Evolutionary conservation across 768 basidiomycete genomes (phyloP).

Genomic region (Mycena olivaceomarginata): DNA sequence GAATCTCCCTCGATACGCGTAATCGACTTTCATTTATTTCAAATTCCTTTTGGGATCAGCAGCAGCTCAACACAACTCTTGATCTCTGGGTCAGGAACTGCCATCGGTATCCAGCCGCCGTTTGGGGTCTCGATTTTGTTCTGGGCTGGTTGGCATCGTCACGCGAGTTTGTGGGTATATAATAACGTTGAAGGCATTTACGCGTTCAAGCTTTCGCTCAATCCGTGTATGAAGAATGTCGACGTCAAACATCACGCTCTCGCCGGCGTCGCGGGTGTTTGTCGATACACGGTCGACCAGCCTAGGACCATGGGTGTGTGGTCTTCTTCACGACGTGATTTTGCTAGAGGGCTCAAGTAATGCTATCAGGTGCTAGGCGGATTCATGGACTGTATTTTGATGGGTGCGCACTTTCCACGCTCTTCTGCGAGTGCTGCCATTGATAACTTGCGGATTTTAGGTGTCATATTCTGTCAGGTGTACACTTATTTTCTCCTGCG

Average conservation of each 20-base stretch:
- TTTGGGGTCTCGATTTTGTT: too few species aligned
- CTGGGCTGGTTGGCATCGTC: not conserved
- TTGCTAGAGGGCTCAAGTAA: not conserved
- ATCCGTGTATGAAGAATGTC: not conserved
- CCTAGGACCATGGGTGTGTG: conserved; percentile 19
- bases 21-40: too few species aligned
- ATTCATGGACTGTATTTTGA: not conserved
- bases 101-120: too few species aligned
- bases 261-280: conserved; percentile 24
- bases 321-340: not conserved
- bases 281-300: conserved; percentile 20
- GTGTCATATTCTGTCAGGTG: conserved; percentile 23
- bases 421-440: not conserved
- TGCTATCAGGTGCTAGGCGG: conserved; percentile 2
- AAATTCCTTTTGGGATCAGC: too few species aligned
- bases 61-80: too few species aligned
- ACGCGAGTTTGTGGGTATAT: not conserved
- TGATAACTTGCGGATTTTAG: conserved; percentile 1
- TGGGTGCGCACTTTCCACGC: not conserved
- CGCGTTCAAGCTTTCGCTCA: not conserved
- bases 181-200: not conserved
- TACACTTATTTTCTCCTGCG: conserved; percentile 5
- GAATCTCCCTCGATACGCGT: too few species aligned
- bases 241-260: conserved; percentile 19
- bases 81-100: too few species aligned